Evolutionary conservation across 768 basidiomycete genomes (phyloP).

Genomic region (Lactarius deliciosus): DNA sequence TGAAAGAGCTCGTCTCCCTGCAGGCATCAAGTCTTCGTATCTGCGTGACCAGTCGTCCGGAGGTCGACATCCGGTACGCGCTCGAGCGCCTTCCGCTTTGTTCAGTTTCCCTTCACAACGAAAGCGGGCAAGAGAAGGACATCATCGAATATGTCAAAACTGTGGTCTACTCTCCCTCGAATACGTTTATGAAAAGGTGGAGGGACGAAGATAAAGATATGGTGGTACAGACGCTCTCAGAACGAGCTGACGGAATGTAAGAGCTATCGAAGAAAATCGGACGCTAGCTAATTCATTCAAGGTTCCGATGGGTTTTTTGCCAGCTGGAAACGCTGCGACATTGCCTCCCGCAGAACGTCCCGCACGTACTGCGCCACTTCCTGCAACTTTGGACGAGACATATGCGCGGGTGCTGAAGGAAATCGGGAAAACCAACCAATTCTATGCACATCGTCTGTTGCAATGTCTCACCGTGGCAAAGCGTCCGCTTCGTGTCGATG

Average conservation of each 20-base stretch:
- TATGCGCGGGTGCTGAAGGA: background rate
- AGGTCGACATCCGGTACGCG: background rate
- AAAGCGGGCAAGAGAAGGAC: background rate
- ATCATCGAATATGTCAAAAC: background rate
- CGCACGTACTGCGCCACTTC: background rate
- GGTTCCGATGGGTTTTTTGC: background rate
- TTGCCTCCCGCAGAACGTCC: background rate
- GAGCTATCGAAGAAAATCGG: background rate
- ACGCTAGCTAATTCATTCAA: background rate
- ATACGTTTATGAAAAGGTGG: background rate
- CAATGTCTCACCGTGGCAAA: background rate
- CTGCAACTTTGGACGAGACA: background rate
- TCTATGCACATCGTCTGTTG: background rate
- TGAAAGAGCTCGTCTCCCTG: background rate
- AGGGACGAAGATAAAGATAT: background rate
- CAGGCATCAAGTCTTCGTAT: background rate
- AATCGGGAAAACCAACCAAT: background rate
- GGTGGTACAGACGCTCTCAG: background rate
- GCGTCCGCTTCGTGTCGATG: background rate
- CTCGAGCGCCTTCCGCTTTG: background rate
- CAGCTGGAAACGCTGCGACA: background rate
- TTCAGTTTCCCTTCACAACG: background rate
- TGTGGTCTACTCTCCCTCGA: background rate
- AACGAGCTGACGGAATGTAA: background rate
- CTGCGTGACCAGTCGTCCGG: background rate